These are phyloP conservation scores for Fusarium nisikadoi DNA, from an alignment of 2,329 filamentous ascomycete genomes.

Conservation along the genomic window DNA sequence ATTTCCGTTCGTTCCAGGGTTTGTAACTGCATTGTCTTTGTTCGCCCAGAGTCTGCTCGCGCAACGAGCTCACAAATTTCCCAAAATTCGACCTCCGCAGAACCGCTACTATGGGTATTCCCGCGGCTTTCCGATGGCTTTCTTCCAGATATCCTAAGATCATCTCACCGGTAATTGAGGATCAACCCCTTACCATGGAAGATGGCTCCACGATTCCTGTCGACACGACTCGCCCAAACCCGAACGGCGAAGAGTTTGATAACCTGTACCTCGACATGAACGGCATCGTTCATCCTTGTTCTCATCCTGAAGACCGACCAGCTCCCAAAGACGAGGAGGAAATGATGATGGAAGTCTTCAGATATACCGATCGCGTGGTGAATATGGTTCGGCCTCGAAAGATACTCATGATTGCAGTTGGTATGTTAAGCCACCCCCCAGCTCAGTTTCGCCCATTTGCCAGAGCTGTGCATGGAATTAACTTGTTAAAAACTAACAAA, in stretches of 20 bases:
- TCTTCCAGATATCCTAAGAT: slow-evolving; percentile 98
- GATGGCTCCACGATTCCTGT: slow-evolving; percentile 88
- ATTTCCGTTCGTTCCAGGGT: not conserved
- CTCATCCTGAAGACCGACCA: slow-evolving; percentile 93
- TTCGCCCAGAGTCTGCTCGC: slow-evolving; percentile 1
- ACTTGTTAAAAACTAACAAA: slow-evolving; percentile 41
- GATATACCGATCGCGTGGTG: slow-evolving; percentile 97
- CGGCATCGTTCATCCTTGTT: slow-evolving; percentile 98
- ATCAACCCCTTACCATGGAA: slow-evolving; percentile 79
- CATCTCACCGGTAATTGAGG: slow-evolving; percentile 89
- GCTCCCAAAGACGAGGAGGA: slow-evolving; percentile 94
- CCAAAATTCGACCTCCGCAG: not conserved
- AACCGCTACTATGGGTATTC: slow-evolving; percentile 82
- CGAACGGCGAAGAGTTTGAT: slow-evolving; percentile 97
- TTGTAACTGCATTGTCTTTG: slow-evolving; percentile 5
- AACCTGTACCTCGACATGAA: slow-evolving; percentile 99
- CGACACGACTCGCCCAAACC: slow-evolving; percentile 85
- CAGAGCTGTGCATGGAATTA: not conserved
- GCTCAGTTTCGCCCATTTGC: not conserved
- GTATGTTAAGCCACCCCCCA: slow-evolving; percentile 59
- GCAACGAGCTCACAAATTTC: slow-evolving; percentile 7
- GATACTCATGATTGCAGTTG: slow-evolving; percentile 95
- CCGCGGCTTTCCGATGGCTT: slow-evolving; percentile 94
- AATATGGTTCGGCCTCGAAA: slow-evolving; percentile 98
- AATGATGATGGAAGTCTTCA: slow-evolving; percentile 99